Conservation (phyloP, 805 yeast genomes). For the Yamadazyma tumulicola region DNA sequence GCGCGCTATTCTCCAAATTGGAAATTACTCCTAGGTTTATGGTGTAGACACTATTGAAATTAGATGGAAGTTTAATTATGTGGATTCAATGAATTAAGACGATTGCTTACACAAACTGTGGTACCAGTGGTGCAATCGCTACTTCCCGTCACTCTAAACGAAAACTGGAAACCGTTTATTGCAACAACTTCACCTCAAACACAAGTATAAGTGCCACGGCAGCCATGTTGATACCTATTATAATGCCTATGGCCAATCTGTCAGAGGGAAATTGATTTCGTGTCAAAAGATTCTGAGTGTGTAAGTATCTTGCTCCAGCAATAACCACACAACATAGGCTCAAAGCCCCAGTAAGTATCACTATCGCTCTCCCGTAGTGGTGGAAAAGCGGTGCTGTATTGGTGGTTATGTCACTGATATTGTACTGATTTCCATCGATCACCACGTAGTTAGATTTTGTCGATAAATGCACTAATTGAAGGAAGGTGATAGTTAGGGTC, state of each 20-base stretch:
- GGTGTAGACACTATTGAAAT: too few relatives aligned
- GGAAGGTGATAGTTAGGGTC: slow-evolving; percentile 19
- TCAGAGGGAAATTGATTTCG: slow-evolving; percentile 22
- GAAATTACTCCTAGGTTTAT: too few relatives aligned
- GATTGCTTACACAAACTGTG: too few relatives aligned
- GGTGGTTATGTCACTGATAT: not conserved
- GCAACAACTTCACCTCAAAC: slow-evolving; percentile 18
- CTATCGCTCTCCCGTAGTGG: slow-evolving; percentile 17
- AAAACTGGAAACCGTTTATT: too few relatives aligned
- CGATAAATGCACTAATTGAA: slow-evolving; percentile 22
- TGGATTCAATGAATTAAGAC: too few relatives aligned
- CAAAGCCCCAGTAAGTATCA: slow-evolving; percentile 15
- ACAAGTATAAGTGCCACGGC: slow-evolving; percentile 18
- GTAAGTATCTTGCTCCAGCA: slow-evolving; percentile 22
- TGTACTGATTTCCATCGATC: slow-evolving; percentile 4
- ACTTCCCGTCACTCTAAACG: too few relatives aligned
- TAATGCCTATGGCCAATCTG: slow-evolving; percentile 16
- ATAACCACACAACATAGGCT: slow-evolving; percentile 17
- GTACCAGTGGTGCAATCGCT: too few relatives aligned
- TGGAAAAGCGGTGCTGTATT: slow-evolving; percentile 4
- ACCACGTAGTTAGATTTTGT: slow-evolving; percentile 10
- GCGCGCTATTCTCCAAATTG: too few relatives aligned
- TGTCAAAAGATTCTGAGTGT: slow-evolving; percentile 21
- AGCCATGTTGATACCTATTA: slow-evolving; percentile 17
- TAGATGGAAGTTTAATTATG: too few relatives aligned